A percentile compares a stretch with the other conserved stretches of the same genome.
phyloP scores from a whole-genome alignment of 768 basidiomycete genomes.

The Gymnopilus junonius region DNA sequence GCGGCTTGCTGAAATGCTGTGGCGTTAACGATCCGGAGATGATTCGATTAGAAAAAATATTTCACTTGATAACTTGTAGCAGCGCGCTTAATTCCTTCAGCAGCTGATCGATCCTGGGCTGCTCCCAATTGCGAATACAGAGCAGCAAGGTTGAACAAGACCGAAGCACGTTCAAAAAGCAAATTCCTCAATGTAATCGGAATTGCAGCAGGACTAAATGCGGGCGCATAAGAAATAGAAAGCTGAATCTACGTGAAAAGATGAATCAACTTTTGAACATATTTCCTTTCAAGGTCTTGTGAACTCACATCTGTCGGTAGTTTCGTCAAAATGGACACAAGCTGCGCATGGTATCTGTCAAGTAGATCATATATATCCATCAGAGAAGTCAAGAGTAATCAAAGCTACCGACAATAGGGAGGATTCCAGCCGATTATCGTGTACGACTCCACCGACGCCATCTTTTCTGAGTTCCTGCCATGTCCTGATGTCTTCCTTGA shows the following conservation, averaged over 20 bases:
- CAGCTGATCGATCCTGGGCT: slow-evolving; percentile 66
- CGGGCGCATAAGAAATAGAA: slow-evolving; percentile 73
- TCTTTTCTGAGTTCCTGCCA: slow-evolving; percentile 74
- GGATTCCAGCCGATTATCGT: slow-evolving; percentile 57
- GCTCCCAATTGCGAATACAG: slow-evolving; percentile 83
- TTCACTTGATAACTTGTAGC: slow-evolving; percentile 77
- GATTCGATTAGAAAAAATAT: slow-evolving; percentile 20
- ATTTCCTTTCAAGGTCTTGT: background rate
- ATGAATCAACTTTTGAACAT: slow-evolving; percentile 2
- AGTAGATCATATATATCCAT: background rate
- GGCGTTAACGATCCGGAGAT: background rate
- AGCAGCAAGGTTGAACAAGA: slow-evolving; percentile 87
- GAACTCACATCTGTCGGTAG: slow-evolving; percentile 74
- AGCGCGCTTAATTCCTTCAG: slow-evolving; percentile 86
- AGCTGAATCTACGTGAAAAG: slow-evolving; percentile 60
- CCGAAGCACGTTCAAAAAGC: slow-evolving; percentile 78
- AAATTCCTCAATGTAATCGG: slow-evolving; percentile 74
- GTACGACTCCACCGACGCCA: slow-evolving; percentile 50
- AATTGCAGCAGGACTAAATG: slow-evolving; percentile 59
- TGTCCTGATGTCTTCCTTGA: slow-evolving; percentile 72
- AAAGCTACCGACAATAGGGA: slow-evolving; percentile 59
- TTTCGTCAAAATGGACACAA: slow-evolving; percentile 82
- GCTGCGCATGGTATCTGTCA: slow-evolving; percentile 88
- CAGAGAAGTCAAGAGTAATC: background rate
- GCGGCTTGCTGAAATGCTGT: slow-evolving; percentile 59